Conservation (phyloP, 1,284 basidiomycete species). For the Malassezia arunalokei region DNA sequence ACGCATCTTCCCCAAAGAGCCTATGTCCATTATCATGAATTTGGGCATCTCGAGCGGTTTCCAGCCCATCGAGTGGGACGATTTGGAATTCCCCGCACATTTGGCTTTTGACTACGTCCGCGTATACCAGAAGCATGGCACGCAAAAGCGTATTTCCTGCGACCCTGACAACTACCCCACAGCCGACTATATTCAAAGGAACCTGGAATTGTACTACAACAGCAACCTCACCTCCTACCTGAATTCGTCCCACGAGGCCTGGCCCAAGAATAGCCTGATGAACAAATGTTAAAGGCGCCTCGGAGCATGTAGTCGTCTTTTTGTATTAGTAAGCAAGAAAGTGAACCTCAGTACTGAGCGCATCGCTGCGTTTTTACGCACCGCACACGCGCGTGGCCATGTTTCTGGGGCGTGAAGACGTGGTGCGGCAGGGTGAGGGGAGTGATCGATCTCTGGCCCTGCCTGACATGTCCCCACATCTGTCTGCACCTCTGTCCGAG, state of each 20-base stretch:
- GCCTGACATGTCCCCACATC: no score
- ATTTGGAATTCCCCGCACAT: constrained; percentile 48
- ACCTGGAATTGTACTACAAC: constrained; percentile 37
- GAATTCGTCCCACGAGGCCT: constrained; percentile 17
- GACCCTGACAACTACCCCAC: constrained; percentile 41
- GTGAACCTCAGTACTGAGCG: no score
- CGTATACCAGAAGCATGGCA: constrained; percentile 36
- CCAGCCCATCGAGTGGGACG: constrained; percentile 22
- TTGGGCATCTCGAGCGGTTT: constrained; percentile 36
- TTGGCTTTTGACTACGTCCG: constrained; percentile 37
- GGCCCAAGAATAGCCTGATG: constrained; percentile 28
- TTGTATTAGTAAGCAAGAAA: no score
- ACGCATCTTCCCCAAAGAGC: constrained; percentile 36
- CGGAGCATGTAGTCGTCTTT: no score
- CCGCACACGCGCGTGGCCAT: no score
- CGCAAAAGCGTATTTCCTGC: constrained; percentile 23
- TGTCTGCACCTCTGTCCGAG: neutral
- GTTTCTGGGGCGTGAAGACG: no score
- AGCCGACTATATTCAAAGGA: constrained; percentile 32
- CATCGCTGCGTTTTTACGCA: no score
- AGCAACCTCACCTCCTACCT: constrained; percentile 33
- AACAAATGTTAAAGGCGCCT: neutral
- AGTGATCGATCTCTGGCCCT: no score
- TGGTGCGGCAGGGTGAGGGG: no score
- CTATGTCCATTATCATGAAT: constrained; percentile 40